Evolutionary conservation across 176 grass and related monocot genomes (phyloP).

Genomic region (Alopecurus myosuroides): DNA sequence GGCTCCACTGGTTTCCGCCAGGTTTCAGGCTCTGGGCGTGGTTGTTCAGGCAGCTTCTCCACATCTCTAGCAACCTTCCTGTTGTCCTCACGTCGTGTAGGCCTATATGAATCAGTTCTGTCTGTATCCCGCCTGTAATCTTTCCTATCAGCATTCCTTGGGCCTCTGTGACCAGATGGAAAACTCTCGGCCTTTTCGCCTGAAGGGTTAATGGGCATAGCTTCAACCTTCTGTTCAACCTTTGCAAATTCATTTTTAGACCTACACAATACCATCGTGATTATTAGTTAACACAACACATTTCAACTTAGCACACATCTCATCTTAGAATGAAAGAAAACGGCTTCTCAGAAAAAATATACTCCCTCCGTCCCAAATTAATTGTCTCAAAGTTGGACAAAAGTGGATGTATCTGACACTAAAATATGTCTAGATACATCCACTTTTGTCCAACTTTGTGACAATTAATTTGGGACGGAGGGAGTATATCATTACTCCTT

Average conservation of each 20-base stretch:
- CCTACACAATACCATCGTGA: conserved; percentile 28
- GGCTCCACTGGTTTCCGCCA: conserved; percentile 86
- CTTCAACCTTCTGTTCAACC: conserved; percentile 56
- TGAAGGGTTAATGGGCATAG: conserved; percentile 31
- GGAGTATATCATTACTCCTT: not conserved
- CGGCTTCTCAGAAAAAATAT: not conserved
- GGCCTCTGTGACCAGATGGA: conserved; percentile 52
- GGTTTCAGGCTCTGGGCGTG: conserved; percentile 57
- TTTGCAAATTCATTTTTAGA: conserved; percentile 66
- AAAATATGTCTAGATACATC: too few species aligned
- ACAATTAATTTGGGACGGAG: too few species aligned
- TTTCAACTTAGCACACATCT: not conserved
- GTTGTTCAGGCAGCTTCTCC: conserved; percentile 60
- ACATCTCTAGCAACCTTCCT: conserved; percentile 42
- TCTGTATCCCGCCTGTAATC: conserved; percentile 39
- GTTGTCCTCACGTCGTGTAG: conserved; percentile 53
- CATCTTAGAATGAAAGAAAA: not conserved
- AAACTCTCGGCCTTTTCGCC: conserved; percentile 47
- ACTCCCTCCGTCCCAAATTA: too few species aligned
- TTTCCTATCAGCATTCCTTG: conserved; percentile 60
- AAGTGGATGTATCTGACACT: too few species aligned
- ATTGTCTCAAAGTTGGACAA: too few species aligned
- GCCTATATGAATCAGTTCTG: conserved; percentile 43
- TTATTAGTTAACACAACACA: conserved; percentile 1
- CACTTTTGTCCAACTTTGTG: too few species aligned